Evolutionary conservation across 768 basidiomycete genomes (phyloP).

Genomic region (Dictyophora rubrovolvata): DNA sequence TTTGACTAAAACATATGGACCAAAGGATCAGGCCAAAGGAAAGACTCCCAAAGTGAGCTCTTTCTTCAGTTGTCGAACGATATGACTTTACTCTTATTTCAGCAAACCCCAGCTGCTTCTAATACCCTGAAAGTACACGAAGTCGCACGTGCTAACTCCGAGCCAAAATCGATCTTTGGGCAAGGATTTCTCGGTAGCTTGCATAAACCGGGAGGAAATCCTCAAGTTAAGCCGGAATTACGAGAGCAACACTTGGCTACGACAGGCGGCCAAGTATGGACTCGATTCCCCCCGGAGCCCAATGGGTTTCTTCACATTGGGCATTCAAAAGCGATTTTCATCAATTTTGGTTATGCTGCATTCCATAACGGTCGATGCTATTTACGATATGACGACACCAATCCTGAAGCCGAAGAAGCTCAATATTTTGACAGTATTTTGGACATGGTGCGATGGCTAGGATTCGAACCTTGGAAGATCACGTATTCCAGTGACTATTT

Average conservation of each 20-base stretch:
- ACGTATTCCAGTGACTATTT: conserved; percentile 99
- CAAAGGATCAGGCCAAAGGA: conserved; percentile 54
- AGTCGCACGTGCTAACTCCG: background rate
- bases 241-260: conserved; percentile 71
- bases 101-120: conserved; percentile 26
- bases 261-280: conserved; percentile 80
- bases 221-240: conserved; percentile 69
- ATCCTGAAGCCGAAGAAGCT: conserved; percentile 95
- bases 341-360: conserved; percentile 97
- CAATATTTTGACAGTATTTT: conserved; percentile 94
- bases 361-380: conserved; percentile 89
- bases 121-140: background rate
- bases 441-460: conserved; percentile 93
- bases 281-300: conserved; percentile 97
- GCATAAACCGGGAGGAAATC: conserved; percentile 90
- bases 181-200: conserved; percentile 90
- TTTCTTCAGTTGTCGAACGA: background rate
- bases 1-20: conserved; percentile 60
- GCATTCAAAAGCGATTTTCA: conserved; percentile 97
- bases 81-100: background rate
- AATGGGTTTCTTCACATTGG: conserved; percentile 95
- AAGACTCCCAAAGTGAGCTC: conserved; percentile 11
- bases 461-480: conserved; percentile 97
- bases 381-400: conserved; percentile 95
- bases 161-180: conserved; percentile 65